phyloP scores from a whole-genome alignment of 2,329 filamentous ascomycete genomes.

The Leptographium radiaticola region DNA sequence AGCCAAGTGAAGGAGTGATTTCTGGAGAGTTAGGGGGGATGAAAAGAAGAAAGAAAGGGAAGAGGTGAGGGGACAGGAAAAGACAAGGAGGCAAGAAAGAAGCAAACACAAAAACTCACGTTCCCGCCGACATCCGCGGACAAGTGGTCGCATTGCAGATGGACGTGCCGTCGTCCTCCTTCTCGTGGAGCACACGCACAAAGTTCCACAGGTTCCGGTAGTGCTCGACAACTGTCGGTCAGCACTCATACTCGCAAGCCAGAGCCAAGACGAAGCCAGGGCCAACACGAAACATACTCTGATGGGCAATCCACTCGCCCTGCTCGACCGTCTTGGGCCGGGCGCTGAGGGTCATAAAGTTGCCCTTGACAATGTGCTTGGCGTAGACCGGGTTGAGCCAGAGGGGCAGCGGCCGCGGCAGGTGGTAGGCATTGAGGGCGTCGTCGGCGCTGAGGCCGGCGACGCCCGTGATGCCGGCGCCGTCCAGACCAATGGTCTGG shows the following conservation, averaged over 20 bases:
- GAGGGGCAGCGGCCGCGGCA: conserved; percentile 54
- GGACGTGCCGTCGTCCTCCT: conserved; percentile 61
- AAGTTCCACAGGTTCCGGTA: conserved; percentile 82
- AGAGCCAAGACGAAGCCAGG: background rate
- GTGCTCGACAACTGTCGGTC: conserved; percentile 69
- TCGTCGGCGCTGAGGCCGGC: conserved; percentile 35
- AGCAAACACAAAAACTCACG: conserved; percentile 40
- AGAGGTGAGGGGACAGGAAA: background rate
- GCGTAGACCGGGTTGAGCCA: conserved; percentile 67
- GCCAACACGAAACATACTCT: conserved; percentile 44
- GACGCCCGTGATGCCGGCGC: conserved; percentile 19
- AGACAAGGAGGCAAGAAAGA: conserved; percentile 15
- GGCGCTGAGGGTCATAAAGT: conserved; percentile 91
- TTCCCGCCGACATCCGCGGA: conserved; percentile 86
- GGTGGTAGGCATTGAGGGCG: conserved; percentile 22
- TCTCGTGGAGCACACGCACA: conserved; percentile 76
- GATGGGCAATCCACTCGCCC: conserved; percentile 92
- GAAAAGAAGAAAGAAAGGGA: too few relatives aligned
- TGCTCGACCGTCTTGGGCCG: conserved; percentile 87
- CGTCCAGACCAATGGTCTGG: conserved; percentile 56
- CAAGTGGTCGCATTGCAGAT: conserved; percentile 79
- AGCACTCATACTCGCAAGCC: background rate
- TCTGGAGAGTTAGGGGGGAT: conserved; percentile 19
- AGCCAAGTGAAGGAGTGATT: conserved; percentile 96
- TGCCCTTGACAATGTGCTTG: conserved; percentile 87